Conservation (phyloP, 805 yeast genomes). For the Candida andamanensis region DNA sequence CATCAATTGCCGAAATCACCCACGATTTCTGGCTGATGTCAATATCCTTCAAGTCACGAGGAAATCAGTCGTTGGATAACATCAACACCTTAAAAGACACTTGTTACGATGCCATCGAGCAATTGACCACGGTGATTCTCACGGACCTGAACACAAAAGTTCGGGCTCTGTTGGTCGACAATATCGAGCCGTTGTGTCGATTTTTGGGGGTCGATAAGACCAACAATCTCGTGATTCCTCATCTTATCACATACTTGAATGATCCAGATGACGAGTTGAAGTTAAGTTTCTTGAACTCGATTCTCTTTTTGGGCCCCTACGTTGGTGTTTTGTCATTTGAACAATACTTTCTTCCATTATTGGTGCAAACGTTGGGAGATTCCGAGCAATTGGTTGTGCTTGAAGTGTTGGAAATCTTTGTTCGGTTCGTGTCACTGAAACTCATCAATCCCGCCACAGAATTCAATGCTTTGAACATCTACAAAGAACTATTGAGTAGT, state of each 20-base stretch:
- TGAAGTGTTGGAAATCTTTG: slow-evolving; percentile 49
- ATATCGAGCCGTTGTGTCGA: slow-evolving; percentile 72
- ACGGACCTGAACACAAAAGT: slow-evolving; percentile 68
- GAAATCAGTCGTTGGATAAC: slow-evolving; percentile 2
- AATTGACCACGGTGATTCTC: slow-evolving; percentile 55
- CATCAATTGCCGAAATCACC: slow-evolving; percentile 64
- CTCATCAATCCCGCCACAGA: slow-evolving; percentile 31
- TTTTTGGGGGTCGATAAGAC: slow-evolving; percentile 85
- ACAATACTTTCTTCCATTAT: slow-evolving; percentile 79
- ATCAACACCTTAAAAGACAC: slow-evolving; percentile 29
- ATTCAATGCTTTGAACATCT: slow-evolving; percentile 35
- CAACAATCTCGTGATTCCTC: slow-evolving; percentile 83
- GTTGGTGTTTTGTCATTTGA: slow-evolving; percentile 81
- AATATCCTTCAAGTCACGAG: slow-evolving; percentile 36
- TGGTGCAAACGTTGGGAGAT: slow-evolving; percentile 79
- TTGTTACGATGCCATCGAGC: slow-evolving; percentile 55
- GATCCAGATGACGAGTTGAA: slow-evolving; percentile 67
- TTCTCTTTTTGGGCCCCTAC: slow-evolving; percentile 69
- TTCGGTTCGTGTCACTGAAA: slow-evolving; percentile 23
- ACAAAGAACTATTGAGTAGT: slow-evolving; percentile 28
- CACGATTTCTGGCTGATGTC: slow-evolving; percentile 60
- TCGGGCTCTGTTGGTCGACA: slow-evolving; percentile 60
- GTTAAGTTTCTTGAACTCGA: slow-evolving; percentile 63
- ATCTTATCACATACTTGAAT: slow-evolving; percentile 84
- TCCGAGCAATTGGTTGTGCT: slow-evolving; percentile 78